Conservation (phyloP, 1,284 basidiomycete genomes). For the Peniophora sp. region DNA sequence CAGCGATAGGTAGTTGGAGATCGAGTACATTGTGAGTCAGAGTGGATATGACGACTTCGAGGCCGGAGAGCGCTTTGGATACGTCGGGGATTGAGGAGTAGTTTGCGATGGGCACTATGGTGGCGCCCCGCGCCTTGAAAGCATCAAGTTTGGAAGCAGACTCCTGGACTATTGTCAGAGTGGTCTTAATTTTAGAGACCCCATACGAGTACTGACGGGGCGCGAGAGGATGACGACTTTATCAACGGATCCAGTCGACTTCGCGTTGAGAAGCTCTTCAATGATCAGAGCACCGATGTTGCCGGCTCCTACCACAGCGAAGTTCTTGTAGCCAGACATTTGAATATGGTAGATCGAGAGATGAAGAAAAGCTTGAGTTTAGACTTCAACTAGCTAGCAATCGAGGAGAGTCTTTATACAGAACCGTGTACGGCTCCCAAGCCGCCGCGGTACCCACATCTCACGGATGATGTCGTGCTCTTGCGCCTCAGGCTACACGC, state of each 20-base stretch:
- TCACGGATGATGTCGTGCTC: no score
- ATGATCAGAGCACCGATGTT: slow-evolving; percentile 6
- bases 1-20: slow-evolving; percentile 16
- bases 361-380: no score
- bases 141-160: slow-evolving; percentile 23
- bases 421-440: no score
- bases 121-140: slow-evolving; percentile 14
- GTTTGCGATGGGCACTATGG: slow-evolving; percentile 12
- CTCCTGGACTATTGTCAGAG: slow-evolving; percentile 19
- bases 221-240: slow-evolving; percentile 11
- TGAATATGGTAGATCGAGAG: neutral
- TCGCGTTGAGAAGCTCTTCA: slow-evolving; percentile 9
- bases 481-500: no score
- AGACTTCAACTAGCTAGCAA: no score
- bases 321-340: slow-evolving; percentile 9
- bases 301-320: slow-evolving; percentile 8
- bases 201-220: slow-evolving; percentile 4
- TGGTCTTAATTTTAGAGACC: slow-evolving; percentile 19
- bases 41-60: neutral
- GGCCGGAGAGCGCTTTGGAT: neutral
- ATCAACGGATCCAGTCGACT: slow-evolving; percentile 5
- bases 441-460: no score
- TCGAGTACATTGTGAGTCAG: neutral
- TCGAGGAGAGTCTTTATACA: no score
- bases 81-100: neutral